Evolutionary conservation across 2,329 filamentous ascomycete genomes (phyloP), one percentile per base, ranked within the genome.

Genomic region (Cladosporium sp.): DNA sequence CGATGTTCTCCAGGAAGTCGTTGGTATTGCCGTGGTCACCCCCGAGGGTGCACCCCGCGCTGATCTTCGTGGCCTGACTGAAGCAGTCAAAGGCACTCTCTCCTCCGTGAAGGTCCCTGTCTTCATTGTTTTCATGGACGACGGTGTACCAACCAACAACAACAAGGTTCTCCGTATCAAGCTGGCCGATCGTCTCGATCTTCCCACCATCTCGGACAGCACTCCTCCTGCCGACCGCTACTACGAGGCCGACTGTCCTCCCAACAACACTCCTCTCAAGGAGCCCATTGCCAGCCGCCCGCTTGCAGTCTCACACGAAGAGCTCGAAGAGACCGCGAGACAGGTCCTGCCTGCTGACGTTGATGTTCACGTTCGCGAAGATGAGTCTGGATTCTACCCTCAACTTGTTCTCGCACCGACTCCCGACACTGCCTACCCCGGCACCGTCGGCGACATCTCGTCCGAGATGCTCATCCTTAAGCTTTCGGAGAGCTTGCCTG

Each of bases 161-260:
- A 79, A 79, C 67, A 82, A 82, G 56, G 67, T 80, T n/a, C 64
- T 80, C 18, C 73, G 79, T 2, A 78, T 80, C 58, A 74, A 70
- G 54, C 64, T 82, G 4, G 73, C 69, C 0, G 70, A 80, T 49
- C 69, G 79, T 3, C 63, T 81, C 4, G 61, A 64, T 2, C 57
- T 82, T 13, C 66, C 70, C 0, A 64, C 70, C 2, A 54, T 80
- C 8, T 72, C 70, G 0, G 75, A 80, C 22, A 63, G 68, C 4
- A 75, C 69, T 3, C 66, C 69, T 2, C 70, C 74, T 45, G 61
- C 72, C 0, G 61, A 68, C 3, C 68, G 74, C n/a, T 77, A 81
- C 54, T 78, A 70, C 62, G 70, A 79, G 48, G 78, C 74, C 0
- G 56, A 59, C 3, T 80, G 76, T 51, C 77, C 78, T 0, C 69